Conservation (phyloP, 2,329 filamentous ascomycete genomes). For the Venturia pyrina region DNA sequence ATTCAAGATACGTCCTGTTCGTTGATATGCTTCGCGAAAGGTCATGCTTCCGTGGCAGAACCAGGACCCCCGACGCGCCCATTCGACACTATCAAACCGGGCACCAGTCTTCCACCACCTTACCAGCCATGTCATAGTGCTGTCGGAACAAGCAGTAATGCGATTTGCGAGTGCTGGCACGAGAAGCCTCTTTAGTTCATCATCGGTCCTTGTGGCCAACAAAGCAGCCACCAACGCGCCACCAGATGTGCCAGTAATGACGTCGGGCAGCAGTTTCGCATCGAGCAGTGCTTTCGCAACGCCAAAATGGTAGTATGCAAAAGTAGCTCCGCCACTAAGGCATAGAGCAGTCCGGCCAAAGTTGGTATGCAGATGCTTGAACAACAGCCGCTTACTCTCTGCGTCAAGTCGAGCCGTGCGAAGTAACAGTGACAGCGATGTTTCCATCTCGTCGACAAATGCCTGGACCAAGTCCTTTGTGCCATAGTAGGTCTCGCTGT, state of each 20-base stretch:
- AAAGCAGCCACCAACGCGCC: conserved; percentile 83
- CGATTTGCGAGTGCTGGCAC: conserved; percentile 76
- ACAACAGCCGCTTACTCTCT: conserved; percentile 69
- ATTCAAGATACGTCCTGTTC: conserved; percentile 89
- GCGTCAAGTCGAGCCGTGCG: conserved; percentile 55
- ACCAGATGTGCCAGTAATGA: conserved; percentile 93
- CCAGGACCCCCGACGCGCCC: conserved; percentile 79
- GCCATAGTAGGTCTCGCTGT: conserved; percentile 94
- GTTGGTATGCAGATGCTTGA: conserved; percentile 83
- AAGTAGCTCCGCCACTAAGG: conserved; percentile 83
- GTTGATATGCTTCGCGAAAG: conserved; percentile 87
- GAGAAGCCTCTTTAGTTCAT: conserved; percentile 75
- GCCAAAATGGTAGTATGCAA: conserved; percentile 95
- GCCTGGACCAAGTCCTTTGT: conserved; percentile 92
- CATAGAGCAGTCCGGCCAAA: conserved; percentile 89
- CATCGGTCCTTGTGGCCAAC: conserved; percentile 80
- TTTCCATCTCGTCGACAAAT: conserved; percentile 77
- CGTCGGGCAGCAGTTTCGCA: conserved; percentile 73
- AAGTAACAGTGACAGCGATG: conserved; percentile 56
- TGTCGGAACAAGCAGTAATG: conserved; percentile 78
- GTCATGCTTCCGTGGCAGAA: conserved; percentile 87
- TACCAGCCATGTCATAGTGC: conserved; percentile 62
- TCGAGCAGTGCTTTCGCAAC: conserved; percentile 85
- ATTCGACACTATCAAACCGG: conserved; percentile 86
- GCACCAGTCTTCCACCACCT: conserved; percentile 92